phyloP scores from a whole-genome alignment of 805 yeast species.

The Ogataea chonburiensis region DNA sequence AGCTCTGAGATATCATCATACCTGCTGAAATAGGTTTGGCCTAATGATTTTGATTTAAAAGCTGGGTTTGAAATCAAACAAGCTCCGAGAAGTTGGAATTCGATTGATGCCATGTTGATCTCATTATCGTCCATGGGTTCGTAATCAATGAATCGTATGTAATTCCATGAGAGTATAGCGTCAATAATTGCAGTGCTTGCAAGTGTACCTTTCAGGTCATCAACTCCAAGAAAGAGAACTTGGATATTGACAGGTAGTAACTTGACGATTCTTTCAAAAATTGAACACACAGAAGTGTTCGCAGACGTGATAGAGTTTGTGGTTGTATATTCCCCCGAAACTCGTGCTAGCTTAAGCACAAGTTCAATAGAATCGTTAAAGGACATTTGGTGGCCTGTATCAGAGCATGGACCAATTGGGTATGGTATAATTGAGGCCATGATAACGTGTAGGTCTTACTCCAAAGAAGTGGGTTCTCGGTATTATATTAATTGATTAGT shows the following conservation, averaged over 20 bases:
- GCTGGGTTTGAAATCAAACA: not conserved
- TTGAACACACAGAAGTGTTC: constrained; percentile 1
- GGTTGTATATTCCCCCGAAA: too few relatives aligned
- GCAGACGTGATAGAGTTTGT: too few relatives aligned
- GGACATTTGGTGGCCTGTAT: too few relatives aligned
- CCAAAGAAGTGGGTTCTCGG: too few relatives aligned
- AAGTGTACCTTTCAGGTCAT: too few relatives aligned
- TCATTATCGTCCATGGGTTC: constrained; percentile 1
- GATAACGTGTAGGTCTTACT: too few relatives aligned
- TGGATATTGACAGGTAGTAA: constrained; percentile 12
- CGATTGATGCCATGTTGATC: constrained; percentile 1
- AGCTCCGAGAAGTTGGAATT: constrained; percentile 6
- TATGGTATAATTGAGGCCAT: too few relatives aligned
- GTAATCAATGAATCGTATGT: constrained; percentile 7
- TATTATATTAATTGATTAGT: too few relatives aligned
- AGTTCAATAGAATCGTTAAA: too few relatives aligned
- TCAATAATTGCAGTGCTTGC: too few relatives aligned
- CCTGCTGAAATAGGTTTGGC: not conserved
- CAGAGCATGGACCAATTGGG: too few relatives aligned
- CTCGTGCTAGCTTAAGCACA: constrained; percentile 1
- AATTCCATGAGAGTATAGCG: not conserved
- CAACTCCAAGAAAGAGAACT: constrained; percentile 10
- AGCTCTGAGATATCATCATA: not conserved
- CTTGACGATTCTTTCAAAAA: constrained; percentile 6
- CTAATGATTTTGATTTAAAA: not conserved